Conservation (phyloP, 2,329 filamentous ascomycete genomes). For the Cercospora sp. region DNA sequence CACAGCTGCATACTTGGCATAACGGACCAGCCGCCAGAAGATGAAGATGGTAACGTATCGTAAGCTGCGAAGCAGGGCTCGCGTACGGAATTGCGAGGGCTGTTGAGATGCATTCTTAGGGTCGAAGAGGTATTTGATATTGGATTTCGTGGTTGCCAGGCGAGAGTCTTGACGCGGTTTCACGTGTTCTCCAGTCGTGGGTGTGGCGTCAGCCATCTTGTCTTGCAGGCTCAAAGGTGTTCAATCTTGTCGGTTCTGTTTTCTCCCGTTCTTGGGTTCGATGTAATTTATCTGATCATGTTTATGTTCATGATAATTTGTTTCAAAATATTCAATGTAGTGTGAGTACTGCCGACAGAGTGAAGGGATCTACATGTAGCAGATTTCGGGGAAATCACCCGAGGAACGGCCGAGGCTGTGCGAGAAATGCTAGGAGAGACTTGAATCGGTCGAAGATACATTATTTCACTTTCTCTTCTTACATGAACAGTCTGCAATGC, state of each 20-base stretch:
- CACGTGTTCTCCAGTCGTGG: not conserved
- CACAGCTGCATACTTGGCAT: constrained; percentile 47
- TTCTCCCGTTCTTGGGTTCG: not conserved
- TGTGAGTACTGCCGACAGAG: not conserved
- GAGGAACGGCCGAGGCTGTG: not conserved
- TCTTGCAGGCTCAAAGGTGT: too few species aligned
- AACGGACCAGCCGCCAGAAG: constrained; percentile 46
- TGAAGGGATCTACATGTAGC: not conserved
- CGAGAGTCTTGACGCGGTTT: not conserved
- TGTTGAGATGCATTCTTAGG: constrained; percentile 18
- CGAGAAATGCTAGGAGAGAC: not conserved
- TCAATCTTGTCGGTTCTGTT: not conserved
- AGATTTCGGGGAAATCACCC: not conserved
- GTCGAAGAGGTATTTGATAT: constrained; percentile 19
- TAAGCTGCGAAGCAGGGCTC: constrained; percentile 41
- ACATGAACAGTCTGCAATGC: not conserved
- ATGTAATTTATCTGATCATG: not conserved
- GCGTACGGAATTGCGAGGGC: constrained; percentile 41
- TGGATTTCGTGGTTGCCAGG: constrained; percentile 3
- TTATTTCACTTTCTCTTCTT: not conserved
- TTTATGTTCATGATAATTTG: not conserved
- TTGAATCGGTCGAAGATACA: not conserved
- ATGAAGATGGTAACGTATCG: constrained; percentile 44
- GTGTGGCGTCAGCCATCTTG: not conserved
- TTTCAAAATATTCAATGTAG: not conserved